Evolutionary conservation across 345 rosid genomes (phyloP).

Genomic region (Capsella bursapastoris): DNA sequence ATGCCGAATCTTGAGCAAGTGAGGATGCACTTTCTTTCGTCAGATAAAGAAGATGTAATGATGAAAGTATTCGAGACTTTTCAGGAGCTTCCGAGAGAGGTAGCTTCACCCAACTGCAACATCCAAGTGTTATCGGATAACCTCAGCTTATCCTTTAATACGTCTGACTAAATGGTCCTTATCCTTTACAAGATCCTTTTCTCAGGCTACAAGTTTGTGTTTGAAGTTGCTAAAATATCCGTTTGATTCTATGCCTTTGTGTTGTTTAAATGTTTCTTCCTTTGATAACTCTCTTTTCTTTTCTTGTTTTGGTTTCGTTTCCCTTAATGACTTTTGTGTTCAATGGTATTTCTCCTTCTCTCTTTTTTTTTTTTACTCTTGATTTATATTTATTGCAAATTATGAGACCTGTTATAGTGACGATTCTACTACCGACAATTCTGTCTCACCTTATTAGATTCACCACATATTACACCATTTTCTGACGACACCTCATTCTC

Average conservation of each 20-base stretch:
- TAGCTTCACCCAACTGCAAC: not conserved
- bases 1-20: not conserved
- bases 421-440: no score
- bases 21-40: not conserved
- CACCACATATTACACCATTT: no score
- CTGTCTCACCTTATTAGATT: no score
- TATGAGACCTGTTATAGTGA: no score
- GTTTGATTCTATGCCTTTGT: not conserved
- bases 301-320: not conserved
- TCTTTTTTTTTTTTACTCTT: no score
- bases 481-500: no score
- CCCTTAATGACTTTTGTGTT: not conserved
- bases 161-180: not conserved
- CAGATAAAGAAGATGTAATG: not conserved
- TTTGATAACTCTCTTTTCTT: not conserved
- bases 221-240: not conserved
- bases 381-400: no score
- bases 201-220: not conserved
- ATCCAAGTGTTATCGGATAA: not conserved
- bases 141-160: not conserved
- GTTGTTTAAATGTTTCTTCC: not conserved
- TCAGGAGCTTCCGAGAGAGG: not conserved
- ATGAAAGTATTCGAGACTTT: not conserved
- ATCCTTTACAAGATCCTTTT: not conserved
- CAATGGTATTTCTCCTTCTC: not conserved